Conservation (phyloP, 2,329 filamentous ascomycete genomes). For the Orbilia quercus region DNA sequence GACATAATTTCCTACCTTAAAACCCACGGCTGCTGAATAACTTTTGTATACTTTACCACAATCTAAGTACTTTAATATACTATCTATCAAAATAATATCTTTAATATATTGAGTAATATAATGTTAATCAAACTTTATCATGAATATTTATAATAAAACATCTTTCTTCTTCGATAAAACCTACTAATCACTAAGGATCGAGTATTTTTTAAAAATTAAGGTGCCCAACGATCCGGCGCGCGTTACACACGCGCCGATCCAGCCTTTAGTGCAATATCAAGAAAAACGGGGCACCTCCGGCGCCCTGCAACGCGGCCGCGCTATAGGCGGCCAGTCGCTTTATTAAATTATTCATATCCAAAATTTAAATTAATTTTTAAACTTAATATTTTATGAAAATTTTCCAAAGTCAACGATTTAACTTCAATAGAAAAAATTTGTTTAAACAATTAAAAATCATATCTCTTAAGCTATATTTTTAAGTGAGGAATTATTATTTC, state of each 20-base stretch:
- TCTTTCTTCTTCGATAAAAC: constrained; percentile 10
- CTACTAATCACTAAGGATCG: constrained; percentile 14
- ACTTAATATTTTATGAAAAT: constrained; percentile 28
- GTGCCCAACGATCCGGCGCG: too few species aligned
- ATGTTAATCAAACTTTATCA: constrained; percentile 23
- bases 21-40: constrained; percentile 6
- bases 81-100: constrained; percentile 22
- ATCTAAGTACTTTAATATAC: constrained; percentile 21
- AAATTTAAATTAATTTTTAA: constrained; percentile 28
- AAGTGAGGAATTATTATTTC: constrained; percentile 21
- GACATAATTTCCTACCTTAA: constrained; percentile 18
- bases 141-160: constrained; percentile 28
- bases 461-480: constrained; percentile 5
- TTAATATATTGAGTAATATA: constrained; percentile 25
- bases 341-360: constrained; percentile 20
- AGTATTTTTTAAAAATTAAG: constrained; percentile 6
- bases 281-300: constrained; percentile 2
- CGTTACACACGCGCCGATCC: too few species aligned
- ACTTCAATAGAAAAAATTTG: constrained; percentile 23
- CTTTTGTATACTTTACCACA: constrained; percentile 12
- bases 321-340: background rate
- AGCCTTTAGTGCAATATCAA: background rate
- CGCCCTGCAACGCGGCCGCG: too few species aligned
- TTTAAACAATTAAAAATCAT: constrained; percentile 21
- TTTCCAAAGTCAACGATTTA: constrained; percentile 10